Conservation (phyloP, 1,284 basidiomycete species). For the Microbotryomycetes sp. region DNA sequence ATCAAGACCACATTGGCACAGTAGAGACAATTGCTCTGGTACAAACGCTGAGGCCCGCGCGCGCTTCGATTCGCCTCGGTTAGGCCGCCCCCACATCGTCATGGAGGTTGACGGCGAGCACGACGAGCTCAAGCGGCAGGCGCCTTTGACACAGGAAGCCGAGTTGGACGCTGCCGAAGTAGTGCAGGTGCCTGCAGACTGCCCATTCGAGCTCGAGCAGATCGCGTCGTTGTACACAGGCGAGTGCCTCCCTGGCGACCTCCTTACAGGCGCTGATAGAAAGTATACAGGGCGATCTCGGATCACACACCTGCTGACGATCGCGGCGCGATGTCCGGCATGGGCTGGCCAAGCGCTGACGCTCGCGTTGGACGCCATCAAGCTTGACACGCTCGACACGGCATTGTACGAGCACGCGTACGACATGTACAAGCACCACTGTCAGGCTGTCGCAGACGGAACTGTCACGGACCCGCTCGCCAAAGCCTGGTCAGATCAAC, state of each 20-base stretch:
- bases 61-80: no score
- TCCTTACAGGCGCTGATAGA: neutral
- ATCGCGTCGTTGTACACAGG: constrained; percentile 59
- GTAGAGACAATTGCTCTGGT: no score
- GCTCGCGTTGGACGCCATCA: constrained; percentile 56
- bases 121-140: no score
- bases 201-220: constrained; percentile 69
- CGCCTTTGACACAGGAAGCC: no score
- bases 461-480: constrained; percentile 36
- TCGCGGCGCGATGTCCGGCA: constrained; percentile 56
- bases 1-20: no score
- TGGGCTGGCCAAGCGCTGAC: constrained; percentile 61
- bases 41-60: no score
- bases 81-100: no score
- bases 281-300: constrained; percentile 53
- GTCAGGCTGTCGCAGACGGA: constrained; percentile 12
- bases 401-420: constrained; percentile 53
- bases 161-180: no score
- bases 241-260: constrained; percentile 36
- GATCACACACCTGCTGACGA: constrained; percentile 59
- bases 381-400: constrained; percentile 51
- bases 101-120: no score
- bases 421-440: constrained; percentile 51
- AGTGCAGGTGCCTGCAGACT: constrained; percentile 43
- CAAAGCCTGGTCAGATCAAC: constrained; percentile 32